Evolutionary conservation across 2,329 filamentous ascomycete species (phyloP).

Genomic region (Didymella pomorum): DNA sequence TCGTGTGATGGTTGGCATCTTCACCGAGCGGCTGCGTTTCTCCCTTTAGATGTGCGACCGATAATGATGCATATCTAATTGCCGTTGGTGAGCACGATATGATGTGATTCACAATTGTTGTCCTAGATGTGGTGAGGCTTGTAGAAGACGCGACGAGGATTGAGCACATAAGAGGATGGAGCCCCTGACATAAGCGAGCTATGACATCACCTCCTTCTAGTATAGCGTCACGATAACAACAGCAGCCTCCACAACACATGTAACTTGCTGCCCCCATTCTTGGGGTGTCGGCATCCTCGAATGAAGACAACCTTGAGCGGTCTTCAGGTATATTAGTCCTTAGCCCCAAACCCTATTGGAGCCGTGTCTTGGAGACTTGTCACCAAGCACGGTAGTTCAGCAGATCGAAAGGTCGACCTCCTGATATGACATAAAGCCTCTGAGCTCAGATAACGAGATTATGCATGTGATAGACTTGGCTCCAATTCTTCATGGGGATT

Average conservation of each 20-base stretch:
- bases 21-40: constrained; percentile 8
- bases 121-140: not conserved
- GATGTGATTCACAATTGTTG: not conserved
- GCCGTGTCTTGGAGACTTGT: not conserved
- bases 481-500: not conserved
- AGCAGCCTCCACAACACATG: not conserved
- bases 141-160: not conserved
- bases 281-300: no score
- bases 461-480: not conserved
- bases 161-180: not conserved
- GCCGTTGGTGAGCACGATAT: not conserved
- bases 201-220: not conserved
- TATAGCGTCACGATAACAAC: not conserved
- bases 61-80: not conserved
- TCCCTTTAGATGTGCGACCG: constrained; percentile 3
- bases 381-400: not conserved
- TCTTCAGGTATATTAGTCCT: no score
- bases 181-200: not conserved
- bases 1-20: constrained; percentile 6
- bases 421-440: no score
- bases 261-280: no score
- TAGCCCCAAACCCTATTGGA: no score
- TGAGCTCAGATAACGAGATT: not conserved
- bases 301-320: no score
- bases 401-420: not conserved